These are phyloP conservation scores for Nitzschia sp. DNA, from an alignment of 108 stramenopile genomes.

Conservation along the genomic window DNA sequence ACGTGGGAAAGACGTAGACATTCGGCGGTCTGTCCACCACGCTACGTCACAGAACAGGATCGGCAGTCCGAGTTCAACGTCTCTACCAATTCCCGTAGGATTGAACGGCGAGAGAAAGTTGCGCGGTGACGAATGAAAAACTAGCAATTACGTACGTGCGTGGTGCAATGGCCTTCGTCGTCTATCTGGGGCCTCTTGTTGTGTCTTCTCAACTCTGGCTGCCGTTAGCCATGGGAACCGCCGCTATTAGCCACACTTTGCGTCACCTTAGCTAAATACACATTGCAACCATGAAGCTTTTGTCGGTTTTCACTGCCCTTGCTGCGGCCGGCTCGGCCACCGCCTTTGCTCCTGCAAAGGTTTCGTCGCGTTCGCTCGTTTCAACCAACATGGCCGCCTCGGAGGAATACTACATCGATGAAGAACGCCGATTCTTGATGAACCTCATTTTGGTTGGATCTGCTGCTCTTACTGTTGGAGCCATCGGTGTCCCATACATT, in stretches of 20 bases:
- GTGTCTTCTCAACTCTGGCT: not conserved
- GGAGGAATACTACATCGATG: constrained; percentile 93
- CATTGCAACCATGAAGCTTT: constrained; percentile 67
- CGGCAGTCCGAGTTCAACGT: constrained; percentile 2
- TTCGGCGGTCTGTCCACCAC: no score
- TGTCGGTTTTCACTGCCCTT: constrained; percentile 64
- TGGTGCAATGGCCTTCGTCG: constrained; percentile 9
- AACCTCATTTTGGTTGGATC: constrained; percentile 94
- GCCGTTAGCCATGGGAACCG: not conserved
- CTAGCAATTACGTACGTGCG: not conserved
- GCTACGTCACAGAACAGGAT: constrained; percentile 1
- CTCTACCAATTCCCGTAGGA: not conserved
- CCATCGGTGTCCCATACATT: constrained; percentile 94
- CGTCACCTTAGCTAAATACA: not conserved
- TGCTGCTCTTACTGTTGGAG: constrained; percentile 87
- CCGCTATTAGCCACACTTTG: not conserved
- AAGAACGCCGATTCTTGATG: constrained; percentile 95
- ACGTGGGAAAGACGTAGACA: no score
- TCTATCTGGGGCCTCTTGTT: not conserved
- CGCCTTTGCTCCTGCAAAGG: constrained; percentile 79
- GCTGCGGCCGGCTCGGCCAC: constrained; percentile 59
- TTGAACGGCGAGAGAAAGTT: not conserved
- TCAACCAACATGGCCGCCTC: constrained; percentile 67
- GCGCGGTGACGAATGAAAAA: constrained; percentile 1
- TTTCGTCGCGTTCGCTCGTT: constrained; percentile 50